Base-by-base conservation (phyloP, 306 rosid genomes). In the Delonix regia region DNA sequence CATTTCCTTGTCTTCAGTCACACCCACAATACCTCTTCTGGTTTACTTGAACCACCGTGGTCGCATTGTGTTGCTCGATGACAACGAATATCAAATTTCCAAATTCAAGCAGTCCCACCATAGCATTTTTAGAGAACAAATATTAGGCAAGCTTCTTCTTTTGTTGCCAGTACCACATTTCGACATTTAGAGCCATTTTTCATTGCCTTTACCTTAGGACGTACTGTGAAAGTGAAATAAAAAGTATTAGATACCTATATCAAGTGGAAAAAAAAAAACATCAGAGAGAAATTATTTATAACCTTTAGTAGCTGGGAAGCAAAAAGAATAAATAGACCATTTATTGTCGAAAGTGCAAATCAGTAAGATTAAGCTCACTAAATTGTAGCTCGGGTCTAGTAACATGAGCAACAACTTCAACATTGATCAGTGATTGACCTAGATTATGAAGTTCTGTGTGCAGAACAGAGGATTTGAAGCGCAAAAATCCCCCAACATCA, bases 351-450 rank as follows among this genome's bases (percentile, higher is more conserved):
- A 66, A 5, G 7, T 14, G 71, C 27, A 73, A 78, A 42, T 62
- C 6, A 34, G 22, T 28, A 48, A 75, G 74, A 68, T 86, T 87
- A 82, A 93, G 98, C 96, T 91, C 99, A 21, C 94, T 87, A 68
- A 97, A 86, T 79, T 97, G 88, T 39, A 95, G 85, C 85, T 95
- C 98, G 0, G 98, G 99, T 84, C 96, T 85, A 13, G 93, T 93
- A 45, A 95, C 99, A 78, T 95, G 99, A 74, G 99, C 97, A 85
- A 95, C 98, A 48, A 95, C 99, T 91, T 95, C 99, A 39, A 93
- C 83, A 28, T 90, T 89, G 88, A 95, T 95, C 11, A 91, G 89
- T 64, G 99, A 98, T 77, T 88, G 89, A 84, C 91, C 94, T 2
- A 93, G 92, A 73, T 91, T 83, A 8, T 91, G 86, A 55, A 76